Conservation (phyloP, 2,329 filamentous ascomycete species). For the Alternaria triticina region DNA sequence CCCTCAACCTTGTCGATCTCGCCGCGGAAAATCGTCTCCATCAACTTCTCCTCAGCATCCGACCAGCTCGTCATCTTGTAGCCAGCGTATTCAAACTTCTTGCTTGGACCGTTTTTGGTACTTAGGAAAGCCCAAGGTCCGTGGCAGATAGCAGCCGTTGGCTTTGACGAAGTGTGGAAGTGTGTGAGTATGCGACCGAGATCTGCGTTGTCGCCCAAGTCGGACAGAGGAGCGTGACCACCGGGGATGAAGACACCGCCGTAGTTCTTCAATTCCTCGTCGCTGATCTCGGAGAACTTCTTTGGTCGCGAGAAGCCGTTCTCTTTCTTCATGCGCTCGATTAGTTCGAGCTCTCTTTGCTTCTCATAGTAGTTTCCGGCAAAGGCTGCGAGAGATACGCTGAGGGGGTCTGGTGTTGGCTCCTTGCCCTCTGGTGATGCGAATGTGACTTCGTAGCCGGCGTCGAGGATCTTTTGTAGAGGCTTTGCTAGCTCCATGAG, state of each 20-base stretch:
- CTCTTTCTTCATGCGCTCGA: slow-evolving; percentile 55
- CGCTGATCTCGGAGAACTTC: slow-evolving; percentile 48
- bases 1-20: slow-evolving; percentile 54
- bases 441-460: slow-evolving; percentile 53
- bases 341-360: slow-evolving; percentile 48
- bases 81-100: slow-evolving; percentile 53
- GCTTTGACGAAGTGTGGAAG: slow-evolving; percentile 51
- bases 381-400: slow-evolving; percentile 51
- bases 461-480: slow-evolving; percentile 34
- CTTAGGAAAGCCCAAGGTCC: slow-evolving; percentile 55
- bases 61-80: slow-evolving; percentile 56
- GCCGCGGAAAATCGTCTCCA: slow-evolving; percentile 53
- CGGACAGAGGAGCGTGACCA: slow-evolving; percentile 53
- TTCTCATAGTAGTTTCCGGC: slow-evolving; percentile 57
- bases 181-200: slow-evolving; percentile 52
- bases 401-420: slow-evolving; percentile 52
- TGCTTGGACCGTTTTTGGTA: slow-evolving; percentile 45
- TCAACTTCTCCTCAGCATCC: slow-evolving; percentile 54
- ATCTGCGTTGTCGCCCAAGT: slow-evolving; percentile 52
- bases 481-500: slow-evolving; percentile 44
- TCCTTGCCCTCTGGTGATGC: slow-evolving; percentile 53
- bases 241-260: slow-evolving; percentile 55
- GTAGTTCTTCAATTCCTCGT: slow-evolving; percentile 50
- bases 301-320: slow-evolving; percentile 52
- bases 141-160: slow-evolving; percentile 56